Base-by-base conservation (phyloP, 352 stramenopile species). In the Globisporangium canariense region DNA sequence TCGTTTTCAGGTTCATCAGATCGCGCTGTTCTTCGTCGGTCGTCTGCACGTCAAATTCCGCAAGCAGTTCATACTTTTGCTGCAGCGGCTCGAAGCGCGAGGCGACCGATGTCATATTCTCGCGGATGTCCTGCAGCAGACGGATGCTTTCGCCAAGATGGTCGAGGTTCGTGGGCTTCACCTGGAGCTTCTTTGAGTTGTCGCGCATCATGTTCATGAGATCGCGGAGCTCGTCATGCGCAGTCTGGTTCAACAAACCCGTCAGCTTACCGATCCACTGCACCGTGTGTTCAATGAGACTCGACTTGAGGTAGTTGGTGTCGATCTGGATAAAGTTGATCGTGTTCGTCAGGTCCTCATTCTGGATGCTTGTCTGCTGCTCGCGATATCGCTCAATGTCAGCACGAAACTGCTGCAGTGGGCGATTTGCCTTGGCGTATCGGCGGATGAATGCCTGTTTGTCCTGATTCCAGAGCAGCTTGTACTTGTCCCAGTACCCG, bases 311-410 rank as follows among this genome's bases (percentile, higher is more conserved):
- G 43, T 89, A 90, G 40, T 96, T 95, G 20, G 90, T 98, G 73
- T 98, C 93, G 65, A 98, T 96, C 64, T 98, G 89, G 50, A 98
- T 97, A 53, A 98, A 98, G 69, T 98, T 98, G 67, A 98, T 97
- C 18, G 85, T 96, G 70, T 97, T 96, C 2, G 81, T 95, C 30
- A 96, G 62, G 46, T 97, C 89, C 77, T 98, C 91, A 13, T 92
- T 96, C 59, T 96, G 79, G 60, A 98, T 98, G 45, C 90, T 94
- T 3, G 81, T 83, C 66, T 98, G 91, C 62, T 97, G 88, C 59
- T 97, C 90, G 36, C 84, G 85, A 64, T 97, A 98, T 1, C 90
- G 81, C 57, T 94, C 84, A 63, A 98, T 97, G 62, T 98, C 93
- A 1, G 86, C 85, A n/a, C 94, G 78, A 67, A 98, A 98, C 73